Conservation (phyloP, 116 monocot genomes). For the Cymodocea nodosa region DNA sequence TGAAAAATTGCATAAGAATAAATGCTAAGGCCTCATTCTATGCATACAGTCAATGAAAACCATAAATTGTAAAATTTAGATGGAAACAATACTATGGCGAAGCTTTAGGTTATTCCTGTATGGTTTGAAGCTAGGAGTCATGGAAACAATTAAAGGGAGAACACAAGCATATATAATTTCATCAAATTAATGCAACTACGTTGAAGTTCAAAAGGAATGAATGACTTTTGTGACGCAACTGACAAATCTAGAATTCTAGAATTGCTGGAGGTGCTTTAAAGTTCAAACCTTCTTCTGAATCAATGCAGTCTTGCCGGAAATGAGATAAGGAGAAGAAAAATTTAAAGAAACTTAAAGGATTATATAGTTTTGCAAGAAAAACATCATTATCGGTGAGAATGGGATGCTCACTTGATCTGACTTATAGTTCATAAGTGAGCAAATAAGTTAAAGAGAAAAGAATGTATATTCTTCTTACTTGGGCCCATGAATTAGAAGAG, state of each 20-base stretch:
- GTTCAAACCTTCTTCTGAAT: not conserved
- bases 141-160: too few species aligned
- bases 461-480: slow-evolving; percentile 28
- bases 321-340: too few species aligned
- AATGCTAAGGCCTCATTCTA: not conserved
- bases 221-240: too few species aligned
- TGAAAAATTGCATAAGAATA: not conserved
- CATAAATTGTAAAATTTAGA: not conserved
- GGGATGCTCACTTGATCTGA: not conserved
- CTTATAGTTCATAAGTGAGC: not conserved
- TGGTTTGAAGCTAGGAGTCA: too few species aligned
- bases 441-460: not conserved
- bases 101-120: not conserved
- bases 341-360: not conserved
- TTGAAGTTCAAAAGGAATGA: too few species aligned
- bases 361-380: not conserved
- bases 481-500: slow-evolving; percentile 65
- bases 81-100: not conserved
- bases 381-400: not conserved
- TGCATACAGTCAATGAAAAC: not conserved
- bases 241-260: too few species aligned
- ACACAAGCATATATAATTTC: too few species aligned
- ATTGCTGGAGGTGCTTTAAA: not conserved
- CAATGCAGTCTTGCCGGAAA: too few species aligned
- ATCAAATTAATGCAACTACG: too few species aligned